phyloP scores from a whole-genome alignment of 1,284 basidiomycete genomes.

The Cerrena zonata region DNA sequence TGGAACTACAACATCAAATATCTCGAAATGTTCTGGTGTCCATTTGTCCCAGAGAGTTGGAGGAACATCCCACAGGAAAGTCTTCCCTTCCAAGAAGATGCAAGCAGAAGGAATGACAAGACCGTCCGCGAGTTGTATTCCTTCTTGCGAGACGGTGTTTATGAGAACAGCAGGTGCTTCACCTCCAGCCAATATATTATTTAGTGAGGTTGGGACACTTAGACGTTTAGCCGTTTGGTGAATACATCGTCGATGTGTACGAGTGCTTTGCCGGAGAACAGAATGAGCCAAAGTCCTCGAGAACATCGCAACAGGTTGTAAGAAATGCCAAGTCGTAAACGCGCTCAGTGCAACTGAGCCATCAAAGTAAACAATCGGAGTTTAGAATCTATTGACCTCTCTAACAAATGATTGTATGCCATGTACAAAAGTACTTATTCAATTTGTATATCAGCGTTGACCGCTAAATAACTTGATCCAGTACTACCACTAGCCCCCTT shows the following conservation, averaged over 20 bases:
- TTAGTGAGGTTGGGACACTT: constrained; percentile 32
- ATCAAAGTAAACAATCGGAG: neutral
- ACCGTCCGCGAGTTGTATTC: constrained; percentile 69
- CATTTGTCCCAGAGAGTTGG: constrained; percentile 58
- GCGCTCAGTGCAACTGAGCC: neutral
- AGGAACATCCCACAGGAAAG: constrained; percentile 87
- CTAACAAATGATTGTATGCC: neutral
- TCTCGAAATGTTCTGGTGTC: constrained; percentile 66
- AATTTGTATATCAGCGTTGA: too few species aligned
- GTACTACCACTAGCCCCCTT: neutral
- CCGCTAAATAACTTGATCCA: too few species aligned
- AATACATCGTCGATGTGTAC: constrained; percentile 10
- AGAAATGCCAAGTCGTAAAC: neutral
- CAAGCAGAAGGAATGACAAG: constrained; percentile 72
- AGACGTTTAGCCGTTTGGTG: constrained; percentile 14
- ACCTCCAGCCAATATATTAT: constrained; percentile 69
- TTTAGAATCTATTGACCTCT: neutral
- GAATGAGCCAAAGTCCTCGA: neutral
- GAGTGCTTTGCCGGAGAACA: neutral
- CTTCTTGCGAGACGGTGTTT: constrained; percentile 50
- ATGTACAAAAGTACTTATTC: neutral
- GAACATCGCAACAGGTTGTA: constrained; percentile 5
- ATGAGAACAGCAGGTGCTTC: constrained; percentile 68
- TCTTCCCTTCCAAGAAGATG: constrained; percentile 81
- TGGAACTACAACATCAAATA: constrained; percentile 79